Conservation (phyloP, 805 yeast species). For the Pichia eremophila region DNA sequence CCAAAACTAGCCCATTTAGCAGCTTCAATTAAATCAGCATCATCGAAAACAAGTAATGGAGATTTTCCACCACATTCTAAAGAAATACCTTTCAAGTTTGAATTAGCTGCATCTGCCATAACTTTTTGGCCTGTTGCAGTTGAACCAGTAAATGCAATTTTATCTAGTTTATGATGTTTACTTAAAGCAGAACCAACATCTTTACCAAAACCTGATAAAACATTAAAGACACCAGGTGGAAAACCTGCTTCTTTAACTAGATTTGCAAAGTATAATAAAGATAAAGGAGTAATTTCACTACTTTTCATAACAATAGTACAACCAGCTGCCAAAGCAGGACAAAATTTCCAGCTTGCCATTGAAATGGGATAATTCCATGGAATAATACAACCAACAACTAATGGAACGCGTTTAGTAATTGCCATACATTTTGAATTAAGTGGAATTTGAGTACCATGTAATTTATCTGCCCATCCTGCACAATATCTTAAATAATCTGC, state of each 20-base stretch:
- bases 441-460: conserved; percentile 34
- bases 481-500: conserved; percentile 40
- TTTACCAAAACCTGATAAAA: conserved; percentile 60
- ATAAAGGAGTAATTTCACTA: conserved; percentile 69
- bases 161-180: conserved; percentile 45
- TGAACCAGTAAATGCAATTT: conserved; percentile 59
- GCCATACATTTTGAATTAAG: conserved; percentile 41
- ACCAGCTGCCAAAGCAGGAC: conserved; percentile 77
- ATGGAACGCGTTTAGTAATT: conserved; percentile 60
- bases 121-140: conserved; percentile 59
- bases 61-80: conserved; percentile 71
- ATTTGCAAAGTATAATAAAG: conserved; percentile 51
- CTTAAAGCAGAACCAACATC: conserved; percentile 64
- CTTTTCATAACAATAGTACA: conserved; percentile 64
- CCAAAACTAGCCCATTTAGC: conserved; percentile 62
- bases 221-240: conserved; percentile 70
- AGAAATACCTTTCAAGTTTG: conserved; percentile 53
- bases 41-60: conserved; percentile 52
- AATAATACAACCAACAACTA: conserved; percentile 57
- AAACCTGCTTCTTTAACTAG: conserved; percentile 57
- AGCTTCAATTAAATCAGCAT: conserved; percentile 57
- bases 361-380: conserved; percentile 68
- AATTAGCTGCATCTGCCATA: conserved; percentile 57
- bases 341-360: conserved; percentile 76
- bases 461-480: conserved; percentile 57